Evolutionary conservation across 2,329 filamentous ascomycete species (phyloP).

Genomic region (Apiospora saccharicola): DNA sequence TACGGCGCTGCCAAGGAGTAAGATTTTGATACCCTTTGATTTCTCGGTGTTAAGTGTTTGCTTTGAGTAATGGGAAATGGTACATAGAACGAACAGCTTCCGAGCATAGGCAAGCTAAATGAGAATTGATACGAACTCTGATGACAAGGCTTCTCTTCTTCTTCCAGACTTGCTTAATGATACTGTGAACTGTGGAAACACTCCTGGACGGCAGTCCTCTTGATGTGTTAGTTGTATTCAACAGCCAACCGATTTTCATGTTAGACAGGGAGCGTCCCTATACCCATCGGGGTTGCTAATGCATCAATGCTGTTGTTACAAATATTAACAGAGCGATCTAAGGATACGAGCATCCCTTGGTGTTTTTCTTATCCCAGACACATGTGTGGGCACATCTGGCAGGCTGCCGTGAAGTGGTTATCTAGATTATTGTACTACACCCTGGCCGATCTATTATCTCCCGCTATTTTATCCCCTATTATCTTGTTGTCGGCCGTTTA

Average conservation of each 20-base stretch:
- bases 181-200: neutral
- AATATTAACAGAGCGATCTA: no score
- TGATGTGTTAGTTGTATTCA: neutral
- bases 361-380: no score
- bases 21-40: conserved; percentile 25
- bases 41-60: conserved; percentile 23
- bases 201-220: neutral
- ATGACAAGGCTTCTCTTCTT: neutral
- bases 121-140: conserved; percentile 23
- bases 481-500: no score
- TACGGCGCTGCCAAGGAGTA: conserved; percentile 26
- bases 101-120: conserved; percentile 18
- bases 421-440: no score
- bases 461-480: no score
- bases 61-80: conserved; percentile 23
- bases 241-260: neutral
- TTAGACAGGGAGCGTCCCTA: no score
- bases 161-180: neutral
- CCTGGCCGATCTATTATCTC: no score
- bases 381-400: no score
- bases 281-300: no score
- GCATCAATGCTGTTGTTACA: no score
- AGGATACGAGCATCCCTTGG: no score
- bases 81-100: conserved; percentile 23
- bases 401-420: no score